Evolutionary conservation across 352 stramenopile species (phyloP), one percentile per base, ranked within the genome.

Genomic region (Phytophthora vignae): DNA sequence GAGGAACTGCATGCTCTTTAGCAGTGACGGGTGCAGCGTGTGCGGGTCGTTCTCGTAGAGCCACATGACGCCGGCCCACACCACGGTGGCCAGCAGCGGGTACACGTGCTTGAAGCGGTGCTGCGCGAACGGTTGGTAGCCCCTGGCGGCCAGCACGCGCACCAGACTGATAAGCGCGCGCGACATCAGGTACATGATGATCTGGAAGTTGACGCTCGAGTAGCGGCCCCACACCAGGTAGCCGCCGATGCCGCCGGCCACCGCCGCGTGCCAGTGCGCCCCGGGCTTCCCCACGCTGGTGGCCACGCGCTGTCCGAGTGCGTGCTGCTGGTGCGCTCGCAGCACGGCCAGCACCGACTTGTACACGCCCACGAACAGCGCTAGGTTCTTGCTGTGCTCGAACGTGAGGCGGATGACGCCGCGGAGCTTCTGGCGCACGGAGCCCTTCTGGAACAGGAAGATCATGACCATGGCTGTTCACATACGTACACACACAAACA

Each of bases 141-240:
- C 87, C 36, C 80, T 84, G 27, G 82, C 84, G 17, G 88, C 87
- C 29, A 93, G 67, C 53, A 92, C 74, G 29, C 90, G 88, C 59
- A 92, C 80, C 31, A 81, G 40, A 40, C 78, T 85, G 73, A 96
- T 94, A 55, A 95, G 72, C 22, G 84, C 74, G 22, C 90, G 87
- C 46, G 87, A 90, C 31, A 97, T 72, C 25, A 97, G 75, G 69
- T 97, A 97, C 90, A 97, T 94, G 55, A 95, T 74, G 74, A 97
- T 95, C 79, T 97, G 90, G 77, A 91, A 96, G 79, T 97, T 97
- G 54, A 97, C 88, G 59, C 85, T 72, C 33, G 88, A 93, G 77
- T 97, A 96, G 25, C 86, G 85, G 2, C 85, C 89, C 90, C 90
- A 97, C 19, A 96, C 79, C 44, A 96, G 64, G 74, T 96, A 95